phyloP scores from a whole-genome alignment of 768 basidiomycete genomes.

The Amyloporia xantha region DNA sequence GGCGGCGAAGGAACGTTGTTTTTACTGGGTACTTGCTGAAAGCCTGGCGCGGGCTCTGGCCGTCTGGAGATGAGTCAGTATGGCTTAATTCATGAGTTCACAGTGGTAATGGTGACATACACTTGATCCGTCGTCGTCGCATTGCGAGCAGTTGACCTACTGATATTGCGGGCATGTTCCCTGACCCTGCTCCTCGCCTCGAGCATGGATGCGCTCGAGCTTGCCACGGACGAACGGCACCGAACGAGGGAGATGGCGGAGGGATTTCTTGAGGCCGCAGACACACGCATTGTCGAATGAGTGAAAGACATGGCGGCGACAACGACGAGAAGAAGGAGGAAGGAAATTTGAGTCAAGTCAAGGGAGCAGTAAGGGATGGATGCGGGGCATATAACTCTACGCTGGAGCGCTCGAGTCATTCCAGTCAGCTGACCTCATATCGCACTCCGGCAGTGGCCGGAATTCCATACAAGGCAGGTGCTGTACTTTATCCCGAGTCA shows the following conservation, averaged over 20 bases:
- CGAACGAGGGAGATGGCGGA: slow-evolving; percentile 34
- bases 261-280: slow-evolving; percentile 31
- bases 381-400: slow-evolving; percentile 5
- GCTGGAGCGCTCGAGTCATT: slow-evolving; percentile 18
- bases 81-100: neutral
- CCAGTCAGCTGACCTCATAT: slow-evolving; percentile 7
- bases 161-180: slow-evolving; percentile 72
- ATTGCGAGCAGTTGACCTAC: slow-evolving; percentile 53
- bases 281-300: slow-evolving; percentile 37
- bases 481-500: no score
- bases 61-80: slow-evolving; percentile 36
- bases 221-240: slow-evolving; percentile 42
- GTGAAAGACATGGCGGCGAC: slow-evolving; percentile 15
- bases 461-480: neutral
- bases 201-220: slow-evolving; percentile 42
- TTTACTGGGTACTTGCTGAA: slow-evolving; percentile 42
- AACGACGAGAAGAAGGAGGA: slow-evolving; percentile 4
- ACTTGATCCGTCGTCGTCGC: slow-evolving; percentile 56
- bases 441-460: no score
- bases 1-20: no score
- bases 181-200: slow-evolving; percentile 79
- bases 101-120: slow-evolving; percentile 34
- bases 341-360: neutral
- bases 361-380: neutral
- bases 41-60: slow-evolving; percentile 52